Conservation (phyloP, 352 stramenopile genomes). For the Thalassiosira pacifica region DNA sequence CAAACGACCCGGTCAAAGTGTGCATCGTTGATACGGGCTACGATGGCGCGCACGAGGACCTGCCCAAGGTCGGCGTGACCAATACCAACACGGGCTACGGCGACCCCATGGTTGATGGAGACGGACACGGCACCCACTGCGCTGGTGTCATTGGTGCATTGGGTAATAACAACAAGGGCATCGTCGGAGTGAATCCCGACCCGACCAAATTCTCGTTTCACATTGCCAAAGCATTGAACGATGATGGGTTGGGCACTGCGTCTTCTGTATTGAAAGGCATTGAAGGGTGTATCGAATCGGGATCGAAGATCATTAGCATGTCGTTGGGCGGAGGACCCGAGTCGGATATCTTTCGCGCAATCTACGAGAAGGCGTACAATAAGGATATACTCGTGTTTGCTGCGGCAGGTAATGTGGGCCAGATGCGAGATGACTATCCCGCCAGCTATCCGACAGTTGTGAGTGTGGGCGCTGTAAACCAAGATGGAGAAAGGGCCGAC, state of each 20-base stretch:
- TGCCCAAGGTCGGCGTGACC: conserved; percentile 48
- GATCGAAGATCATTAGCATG: conserved; percentile 81
- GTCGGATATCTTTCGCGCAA: conserved; percentile 42
- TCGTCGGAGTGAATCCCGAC: conserved; percentile 53
- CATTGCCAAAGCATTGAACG: conserved; percentile 68
- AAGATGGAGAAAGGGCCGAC: conserved; percentile 38
- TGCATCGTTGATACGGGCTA: conserved; percentile 72
- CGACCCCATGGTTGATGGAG: conserved; percentile 46
- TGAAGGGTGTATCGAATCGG: conserved; percentile 63
- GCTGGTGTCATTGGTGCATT: conserved; percentile 62
- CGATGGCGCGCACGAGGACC: conserved; percentile 53
- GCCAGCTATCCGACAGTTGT: conserved; percentile 71
- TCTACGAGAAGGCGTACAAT: conserved; percentile 59
- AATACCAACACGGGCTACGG: conserved; percentile 22
- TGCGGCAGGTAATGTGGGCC: conserved; percentile 71
- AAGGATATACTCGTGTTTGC: conserved; percentile 69
- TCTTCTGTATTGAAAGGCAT: conserved; percentile 59
- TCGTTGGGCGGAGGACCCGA: conserved; percentile 59
- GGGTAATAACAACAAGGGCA: conserved; percentile 35
- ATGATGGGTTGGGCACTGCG: conserved; percentile 55
- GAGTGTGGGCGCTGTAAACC: conserved; percentile 69
- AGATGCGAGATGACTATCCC: conserved; percentile 56
- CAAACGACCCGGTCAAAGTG: conserved; percentile 49
- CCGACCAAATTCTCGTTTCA: conserved; percentile 62
- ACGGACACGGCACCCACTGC: conserved; percentile 57